Evolutionary conservation across 2,329 filamentous ascomycete genomes (phyloP), one percentile per base, ranked within the genome.

Genomic region (Decorospora gaudefroyi): DNA sequence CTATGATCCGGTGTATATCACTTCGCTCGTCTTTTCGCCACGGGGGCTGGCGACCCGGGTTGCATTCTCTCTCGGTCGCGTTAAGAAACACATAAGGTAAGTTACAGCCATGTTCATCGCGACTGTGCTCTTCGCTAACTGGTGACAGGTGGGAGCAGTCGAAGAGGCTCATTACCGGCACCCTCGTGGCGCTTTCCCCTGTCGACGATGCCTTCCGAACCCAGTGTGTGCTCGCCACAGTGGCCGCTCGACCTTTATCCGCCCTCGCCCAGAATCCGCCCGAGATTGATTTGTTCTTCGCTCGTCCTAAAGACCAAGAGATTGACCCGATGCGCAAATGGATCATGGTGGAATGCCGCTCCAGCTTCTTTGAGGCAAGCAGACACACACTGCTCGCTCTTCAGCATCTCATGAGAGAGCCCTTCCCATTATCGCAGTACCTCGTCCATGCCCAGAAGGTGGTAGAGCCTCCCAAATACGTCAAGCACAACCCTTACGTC

Each of bases 281-380:
- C 0, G 79, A 85, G 22, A 78, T 96, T 11, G 89, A 96, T 53
- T 73, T 96, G 0, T 85, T 86, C 60, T 91, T 90, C 73, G 79
- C 81, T 0, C 69, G 78, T 6, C 59, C 75, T 0, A 72, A 81
- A 2, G 80, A 90, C 16, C 73, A 84, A 0, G 74, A 81, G 13
- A 75, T 95, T 34, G 86, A 96, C 58, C 83, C 89, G 0, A 77
- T 79, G 11, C 68, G 79, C 22, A 83, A 87, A 56, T 85, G 84
- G 67, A 69, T 91, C 8, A 95, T 96, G 88, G 72, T 96, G 0
- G 89, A 96, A 62, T 79, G 86, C 1, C 79, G 84, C 3, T 69
- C 70, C 0, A 85, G 87, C 1, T 95, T 90, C 63, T 96, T 83
- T 51, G 91, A 96, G 66, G 82, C 87, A 0, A 78, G 82, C 25